Evolutionary conservation across 1,139 yeast species (phyloP), one percentile per base, ranked within the genome.

Genomic region (Saccharomyces hybrid): DNA sequence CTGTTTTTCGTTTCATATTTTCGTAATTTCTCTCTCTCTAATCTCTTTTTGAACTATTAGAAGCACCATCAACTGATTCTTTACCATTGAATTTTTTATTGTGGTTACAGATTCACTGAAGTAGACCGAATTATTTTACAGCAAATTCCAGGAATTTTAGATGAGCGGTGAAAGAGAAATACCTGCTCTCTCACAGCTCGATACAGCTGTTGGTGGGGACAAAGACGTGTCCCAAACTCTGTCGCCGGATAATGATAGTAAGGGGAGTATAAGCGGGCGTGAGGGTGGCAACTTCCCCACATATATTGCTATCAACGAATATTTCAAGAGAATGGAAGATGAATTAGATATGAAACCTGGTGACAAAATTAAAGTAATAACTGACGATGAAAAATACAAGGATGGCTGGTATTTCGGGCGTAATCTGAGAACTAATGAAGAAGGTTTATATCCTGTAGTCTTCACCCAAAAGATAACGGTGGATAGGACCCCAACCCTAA

Each of bases 341-440:
- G 99, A 93, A 71, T 74, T 93, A 48, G 82, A 84, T 50, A 77
- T 93, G 61, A 79, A 77, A 52, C 82, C 87, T 25, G 98, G 98
- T 32, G 98, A 93, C 66, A 85, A 83, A 60, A 79, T 95, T 55
- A 96, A 90, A 68, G 90, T 93, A n/a, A 79, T 95, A 32, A 88
- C 95, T 48, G 96, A 90, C 69, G 99, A 93, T 71, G 81, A 85
- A 58, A 97, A 88, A 65, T 93, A 87, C 70, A 88, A 89, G 62
- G 99, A 93, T 70, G 98, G 98, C n/a, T 93, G 99, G 99, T 93
- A 84, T 66, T 82, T 80, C 85, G 96, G 98, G 5, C 84, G 84
- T 58, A 90, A 91, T 63, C 69, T 88, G 53, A 68, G 80, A 52
- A 84, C 93, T 0, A 81, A 82, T 53, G 80, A 81, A 56, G 93